Evolutionary conservation across 495 filamentous ascomycete genomes (phyloP), one percentile per base, ranked within the genome.

Genomic region (Melanomma pulvis-pyrius): DNA sequence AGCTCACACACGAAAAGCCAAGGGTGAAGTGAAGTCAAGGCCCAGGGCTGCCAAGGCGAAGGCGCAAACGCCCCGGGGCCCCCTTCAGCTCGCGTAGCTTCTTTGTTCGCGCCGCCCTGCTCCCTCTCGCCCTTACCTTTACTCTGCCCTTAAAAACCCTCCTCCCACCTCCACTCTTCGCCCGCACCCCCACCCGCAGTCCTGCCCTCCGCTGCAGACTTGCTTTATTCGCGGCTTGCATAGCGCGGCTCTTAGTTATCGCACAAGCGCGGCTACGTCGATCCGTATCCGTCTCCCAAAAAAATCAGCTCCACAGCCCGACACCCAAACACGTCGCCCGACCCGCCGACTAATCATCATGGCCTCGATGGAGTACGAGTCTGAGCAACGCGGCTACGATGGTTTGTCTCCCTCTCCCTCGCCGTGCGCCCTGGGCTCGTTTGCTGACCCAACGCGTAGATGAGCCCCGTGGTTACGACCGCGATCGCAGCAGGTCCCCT

Each of bases 401-500:
- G 76, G 76, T 78, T 67, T 32, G 56, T 68, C 17, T 61, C 63
- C 52, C 63, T 58, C 49, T 46, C 22, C 29, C 36, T 19, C 58
- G 48, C 54, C 63, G 56, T 55, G 24, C 46, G 34, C 32, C 41
- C 46, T 22, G 39, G 13, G 24, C 44, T 47, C 44, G 17, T 56
- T 44, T 39, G 47, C 71, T 68, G 29, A 73, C 68, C 11, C 13
- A 30, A 57, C 63, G 26, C 55, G 61, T 63, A 71, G 74, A 75
- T 30, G 72, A 74, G 59, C 55, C 70, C 17, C 74, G 74, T 70
- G 68, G 65, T 62, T 77, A 79, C 66, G 71, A 71, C 30, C 90
- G 89, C 76, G 87, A 93, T 65, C 91, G 94, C 75, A 96, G 92
- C 81, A 92, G 93, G 65, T 98, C 96, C 74, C 94, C 94, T 74